These are phyloP conservation scores for Malania oleifera DNA, from an alignment of 164 flowering plant genomes.

Conservation along the genomic window DNA sequence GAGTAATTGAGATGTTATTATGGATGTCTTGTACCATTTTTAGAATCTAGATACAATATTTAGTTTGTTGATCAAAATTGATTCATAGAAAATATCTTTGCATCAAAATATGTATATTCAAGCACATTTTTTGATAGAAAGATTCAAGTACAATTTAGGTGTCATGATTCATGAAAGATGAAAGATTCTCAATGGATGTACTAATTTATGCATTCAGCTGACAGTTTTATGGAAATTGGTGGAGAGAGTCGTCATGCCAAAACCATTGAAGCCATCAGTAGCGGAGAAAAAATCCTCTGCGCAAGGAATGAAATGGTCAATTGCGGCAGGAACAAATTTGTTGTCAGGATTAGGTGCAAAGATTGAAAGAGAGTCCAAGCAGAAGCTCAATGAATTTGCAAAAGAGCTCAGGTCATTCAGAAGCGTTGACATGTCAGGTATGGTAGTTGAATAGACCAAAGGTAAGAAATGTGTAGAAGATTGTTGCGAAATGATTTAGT, in stretches of 20 bases:
- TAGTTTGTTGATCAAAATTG: too few species aligned
- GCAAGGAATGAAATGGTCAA: slow-evolving; percentile 69
- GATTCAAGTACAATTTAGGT: neutral
- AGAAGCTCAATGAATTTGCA: slow-evolving; percentile 76
- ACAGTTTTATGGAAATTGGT: slow-evolving; percentile 96
- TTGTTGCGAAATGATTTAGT: neutral
- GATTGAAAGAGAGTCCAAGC: slow-evolving; percentile 61
- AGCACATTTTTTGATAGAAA: too few species aligned
- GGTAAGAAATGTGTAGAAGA: neutral
- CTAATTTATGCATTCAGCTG: slow-evolving; percentile 67
- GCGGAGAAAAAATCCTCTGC: slow-evolving; percentile 42
- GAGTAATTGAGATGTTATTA: too few species aligned
- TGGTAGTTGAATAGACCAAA: slow-evolving; percentile 1
- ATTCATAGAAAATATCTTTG: too few species aligned
- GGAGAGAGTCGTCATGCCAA: slow-evolving; percentile 56
- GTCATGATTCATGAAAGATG: neutral
- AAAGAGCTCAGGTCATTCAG: slow-evolving; percentile 72
- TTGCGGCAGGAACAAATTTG: slow-evolving; percentile 74
- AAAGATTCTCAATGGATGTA: slow-evolving; percentile 17
- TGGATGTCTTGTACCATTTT: too few species aligned
- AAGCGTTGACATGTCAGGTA: slow-evolving; percentile 92
- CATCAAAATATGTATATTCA: too few species aligned
- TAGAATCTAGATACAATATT: too few species aligned
- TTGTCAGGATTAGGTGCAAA: slow-evolving; percentile 44
- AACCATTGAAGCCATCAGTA: slow-evolving; percentile 30